Base-by-base conservation (phyloP, 1,284 basidiomycete genomes). In the Cystobasidium slooffiae region DNA sequence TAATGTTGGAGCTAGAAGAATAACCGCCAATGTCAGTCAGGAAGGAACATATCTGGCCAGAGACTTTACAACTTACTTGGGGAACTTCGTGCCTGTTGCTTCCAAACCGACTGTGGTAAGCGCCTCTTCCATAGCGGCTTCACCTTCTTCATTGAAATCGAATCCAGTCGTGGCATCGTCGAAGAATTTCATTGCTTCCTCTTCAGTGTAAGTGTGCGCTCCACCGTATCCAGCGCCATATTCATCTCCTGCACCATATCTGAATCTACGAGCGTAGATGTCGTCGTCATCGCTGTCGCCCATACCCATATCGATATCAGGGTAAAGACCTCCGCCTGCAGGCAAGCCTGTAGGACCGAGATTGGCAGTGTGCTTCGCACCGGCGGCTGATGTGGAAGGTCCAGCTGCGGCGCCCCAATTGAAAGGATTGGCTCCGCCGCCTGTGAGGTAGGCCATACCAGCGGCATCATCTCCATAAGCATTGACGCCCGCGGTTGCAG, bases 61-160 rank as follows among this genome's bases (percentile, higher is more conserved):
- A 31, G 1, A 24, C 8, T 22, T 3, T n/a, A 6, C n/a, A 53
- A 46, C 53, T 10, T 51, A 69, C 55, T 46, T 55, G 31, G 67
- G 55, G 55, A 69, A 51, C 7, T n/a, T 51, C 31, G 44, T 43
- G 41, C 43, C 41, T n/a, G 49, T 24, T 10, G 14, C n/a, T 22
- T 31, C 14, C 6, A 69, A 9, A 46, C 67, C 67, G 31, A 69
- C 47, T 7, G 55, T 69, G 41, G 16, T 39, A 10, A 58, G 20
- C 8, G 53, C 67, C n/a, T 69, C 53, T 16, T 69, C 67, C 55
- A 69, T 16, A 37, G 67, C 53, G 12, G 18, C n/a, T 46, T 58
- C 44, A 41, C 67, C 67, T 44, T 69, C 55, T 47, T 66, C 64
- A 43, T 66, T 66, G 49, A 66, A 66, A 37, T 66, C 64, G 46